Evolutionary conservation across 2,329 filamentous ascomycete species (phyloP).

Genomic region (Aspergillus phoenicis): DNA sequence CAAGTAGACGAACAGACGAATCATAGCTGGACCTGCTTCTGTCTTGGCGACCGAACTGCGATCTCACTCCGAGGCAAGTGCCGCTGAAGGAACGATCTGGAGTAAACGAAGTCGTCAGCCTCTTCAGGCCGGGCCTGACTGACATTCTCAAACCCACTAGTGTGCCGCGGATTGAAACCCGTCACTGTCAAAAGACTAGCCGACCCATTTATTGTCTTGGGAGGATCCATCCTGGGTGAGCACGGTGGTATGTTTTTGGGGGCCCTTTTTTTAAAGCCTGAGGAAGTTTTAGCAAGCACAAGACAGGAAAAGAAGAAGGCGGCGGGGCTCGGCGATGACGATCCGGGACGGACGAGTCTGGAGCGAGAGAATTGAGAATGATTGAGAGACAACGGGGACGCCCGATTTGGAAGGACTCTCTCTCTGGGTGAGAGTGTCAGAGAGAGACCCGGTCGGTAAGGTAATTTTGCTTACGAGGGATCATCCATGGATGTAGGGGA

Average conservation of each 20-base stretch:
- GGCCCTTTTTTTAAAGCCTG: neutral
- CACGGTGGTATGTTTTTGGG: slow-evolving; percentile 6
- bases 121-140: neutral
- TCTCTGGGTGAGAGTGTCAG: too few relatives aligned
- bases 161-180: neutral
- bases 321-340: slow-evolving; percentile 15
- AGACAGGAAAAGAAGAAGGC: neutral
- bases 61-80: neutral
- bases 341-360: slow-evolving; percentile 9
- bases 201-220: neutral
- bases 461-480: neutral
- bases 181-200: slow-evolving; percentile 1
- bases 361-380: slow-evolving; percentile 2
- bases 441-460: neutral
- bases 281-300: slow-evolving; percentile 11
- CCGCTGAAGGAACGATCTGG: neutral
- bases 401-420: neutral
- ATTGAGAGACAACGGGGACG: neutral
- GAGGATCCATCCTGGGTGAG: slow-evolving; percentile 4
- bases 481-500: neutral
- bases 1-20: neutral
- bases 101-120: slow-evolving; percentile 3
- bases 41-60: neutral
- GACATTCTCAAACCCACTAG: slow-evolving; percentile 5
- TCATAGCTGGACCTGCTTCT: neutral